Conservation (phyloP, 257 asterid genomes). For the Lycium barbarum region DNA sequence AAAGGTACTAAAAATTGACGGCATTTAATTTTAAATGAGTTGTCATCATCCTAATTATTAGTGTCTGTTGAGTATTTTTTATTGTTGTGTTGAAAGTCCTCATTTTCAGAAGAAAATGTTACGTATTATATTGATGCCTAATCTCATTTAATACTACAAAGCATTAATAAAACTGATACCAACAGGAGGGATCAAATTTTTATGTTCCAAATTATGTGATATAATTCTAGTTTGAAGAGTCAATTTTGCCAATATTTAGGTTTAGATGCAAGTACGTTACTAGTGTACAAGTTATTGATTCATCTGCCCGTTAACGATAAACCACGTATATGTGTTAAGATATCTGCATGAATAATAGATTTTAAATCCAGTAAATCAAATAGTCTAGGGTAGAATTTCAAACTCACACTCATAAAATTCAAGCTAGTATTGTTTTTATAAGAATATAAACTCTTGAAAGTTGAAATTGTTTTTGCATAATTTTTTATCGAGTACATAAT, state of each 20-base stretch:
- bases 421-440: too few species aligned
- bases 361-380: too few species aligned
- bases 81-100: not conserved
- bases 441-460: not conserved
- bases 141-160: not conserved
- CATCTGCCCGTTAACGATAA: too few species aligned
- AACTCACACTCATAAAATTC: too few species aligned
- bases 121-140: not conserved
- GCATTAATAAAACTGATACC: not conserved
- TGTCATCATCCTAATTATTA: not conserved
- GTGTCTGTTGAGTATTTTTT: not conserved
- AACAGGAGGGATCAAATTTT: too few species aligned
- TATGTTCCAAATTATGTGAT: not conserved
- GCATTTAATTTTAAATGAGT: slow-evolving; percentile 26
- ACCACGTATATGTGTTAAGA: too few species aligned
- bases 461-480: not conserved
- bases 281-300: too few species aligned
- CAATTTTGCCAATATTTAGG: not conserved
- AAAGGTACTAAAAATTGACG: not conserved
- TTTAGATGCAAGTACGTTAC: not conserved
- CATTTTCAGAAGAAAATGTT: not conserved
- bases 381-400: too few species aligned
- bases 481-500: not conserved
- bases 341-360: too few species aligned
- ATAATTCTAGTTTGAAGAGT: not conserved